phyloP scores from a whole-genome alignment of 768 basidiomycete species.

The Lactifluus subvellereus region DNA sequence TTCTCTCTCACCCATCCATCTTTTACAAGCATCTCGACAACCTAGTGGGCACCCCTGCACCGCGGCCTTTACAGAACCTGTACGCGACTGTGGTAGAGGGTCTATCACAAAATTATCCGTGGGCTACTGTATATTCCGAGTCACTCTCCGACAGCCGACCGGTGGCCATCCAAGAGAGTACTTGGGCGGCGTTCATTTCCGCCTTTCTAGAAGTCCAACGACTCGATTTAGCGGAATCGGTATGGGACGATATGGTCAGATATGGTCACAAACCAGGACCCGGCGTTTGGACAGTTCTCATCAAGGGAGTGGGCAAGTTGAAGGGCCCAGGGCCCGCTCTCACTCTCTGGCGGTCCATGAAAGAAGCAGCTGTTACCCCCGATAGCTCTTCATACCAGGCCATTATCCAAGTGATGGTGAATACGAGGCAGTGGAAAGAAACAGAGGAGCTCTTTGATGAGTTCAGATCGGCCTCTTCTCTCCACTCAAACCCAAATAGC shows the following conservation, averaged over 20 bases:
- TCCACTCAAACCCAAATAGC: conserved; percentile 28
- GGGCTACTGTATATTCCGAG: conserved; percentile 42
- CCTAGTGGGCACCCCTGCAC: conserved; percentile 36
- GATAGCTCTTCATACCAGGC: conserved; percentile 63
- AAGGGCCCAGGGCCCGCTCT: conserved; percentile 49
- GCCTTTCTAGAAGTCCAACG: conserved; percentile 54
- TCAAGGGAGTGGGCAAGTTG: conserved; percentile 54
- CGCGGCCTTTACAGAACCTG: conserved; percentile 37
- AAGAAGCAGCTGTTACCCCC: conserved; percentile 47
- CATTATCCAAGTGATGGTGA: conserved; percentile 57
- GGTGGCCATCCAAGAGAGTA: conserved; percentile 48
- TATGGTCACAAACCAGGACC: conserved; percentile 47
- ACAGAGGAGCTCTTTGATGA: conserved; percentile 47
- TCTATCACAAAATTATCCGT: conserved; percentile 46
- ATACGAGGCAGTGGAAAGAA: conserved; percentile 43
- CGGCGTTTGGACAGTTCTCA: conserved; percentile 64
- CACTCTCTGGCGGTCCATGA: conserved; percentile 60
- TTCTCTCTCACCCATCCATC: conserved; percentile 44
- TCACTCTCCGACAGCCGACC: conserved; percentile 36
- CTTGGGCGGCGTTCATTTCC: conserved; percentile 62
- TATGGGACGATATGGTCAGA: conserved; percentile 64
- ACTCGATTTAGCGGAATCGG: conserved; percentile 49
- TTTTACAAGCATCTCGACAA: conserved; percentile 47
- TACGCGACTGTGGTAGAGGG: conserved; percentile 50
- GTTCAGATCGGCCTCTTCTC: conserved; percentile 38